phyloP scores from a whole-genome alignment of 148 eudicot genomes.

The Rhododendron williamsianum region DNA sequence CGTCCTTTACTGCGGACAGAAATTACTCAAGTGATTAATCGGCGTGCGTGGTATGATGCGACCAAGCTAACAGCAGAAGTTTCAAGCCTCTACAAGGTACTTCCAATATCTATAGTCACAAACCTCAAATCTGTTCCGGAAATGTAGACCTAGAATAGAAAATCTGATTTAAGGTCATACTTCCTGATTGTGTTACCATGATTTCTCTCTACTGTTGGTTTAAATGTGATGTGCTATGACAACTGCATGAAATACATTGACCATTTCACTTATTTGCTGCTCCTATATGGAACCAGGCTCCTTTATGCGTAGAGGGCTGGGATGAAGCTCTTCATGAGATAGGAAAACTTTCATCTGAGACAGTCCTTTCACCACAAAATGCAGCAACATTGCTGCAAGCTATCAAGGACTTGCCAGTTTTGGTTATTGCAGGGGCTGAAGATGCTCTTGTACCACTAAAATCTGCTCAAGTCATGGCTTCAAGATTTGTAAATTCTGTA shows the following conservation, averaged over 20 bases:
- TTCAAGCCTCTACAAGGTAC: slow-evolving; percentile 83
- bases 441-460: slow-evolving; percentile 75
- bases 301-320: slow-evolving; percentile 93
- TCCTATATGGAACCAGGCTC: slow-evolving; percentile 47
- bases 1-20: slow-evolving; percentile 87
- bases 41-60: slow-evolving; percentile 97
- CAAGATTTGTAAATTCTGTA: slow-evolving; percentile 86
- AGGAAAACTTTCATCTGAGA: slow-evolving; percentile 78
- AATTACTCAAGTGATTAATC: slow-evolving; percentile 88
- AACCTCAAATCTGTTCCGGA: neutral
- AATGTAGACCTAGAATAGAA: neutral
- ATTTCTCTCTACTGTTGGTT: neutral
- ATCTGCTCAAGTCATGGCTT: slow-evolving; percentile 84
- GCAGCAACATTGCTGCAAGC: slow-evolving; percentile 59
- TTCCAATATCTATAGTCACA: neutral
- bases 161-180: neutral
- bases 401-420: slow-evolving; percentile 61
- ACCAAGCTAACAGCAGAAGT: slow-evolving; percentile 88
- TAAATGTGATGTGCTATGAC: neutral
- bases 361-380: slow-evolving; percentile 62
- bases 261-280: neutral
- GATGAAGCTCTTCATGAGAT: slow-evolving; percentile 94
- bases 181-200: neutral
- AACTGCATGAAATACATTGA: neutral
- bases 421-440: slow-evolving; percentile 87